Conservation (phyloP, 1,284 basidiomycete species). For the Pyrrhoderma lamaoense region DNA sequence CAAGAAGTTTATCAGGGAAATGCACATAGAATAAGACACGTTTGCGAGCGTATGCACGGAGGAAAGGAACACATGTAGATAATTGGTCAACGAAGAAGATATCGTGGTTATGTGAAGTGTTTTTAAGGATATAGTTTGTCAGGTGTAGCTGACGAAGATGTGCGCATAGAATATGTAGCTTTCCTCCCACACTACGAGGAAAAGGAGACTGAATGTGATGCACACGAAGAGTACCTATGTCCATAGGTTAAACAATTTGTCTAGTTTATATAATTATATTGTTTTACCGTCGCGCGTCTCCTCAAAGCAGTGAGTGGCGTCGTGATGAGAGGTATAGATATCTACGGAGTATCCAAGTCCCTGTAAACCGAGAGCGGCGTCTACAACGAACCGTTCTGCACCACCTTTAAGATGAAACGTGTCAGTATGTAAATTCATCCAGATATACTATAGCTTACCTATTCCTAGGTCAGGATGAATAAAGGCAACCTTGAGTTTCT, state of each 20-base stretch:
- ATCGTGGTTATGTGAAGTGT: constrained; percentile 52
- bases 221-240: constrained; percentile 75
- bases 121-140: constrained; percentile 49
- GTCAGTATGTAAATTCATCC: constrained; percentile 11
- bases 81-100: constrained; percentile 95
- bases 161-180: constrained; percentile 84
- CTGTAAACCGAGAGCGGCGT: constrained; percentile 87
- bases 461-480: constrained; percentile 95
- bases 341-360: constrained; percentile 81
- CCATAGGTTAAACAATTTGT: constrained; percentile 7
- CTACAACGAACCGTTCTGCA: constrained; percentile 93
- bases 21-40: constrained; percentile 96
- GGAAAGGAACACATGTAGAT: constrained; percentile 82
- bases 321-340: constrained; percentile 92
- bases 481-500: constrained; percentile 56
- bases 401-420: constrained; percentile 53
- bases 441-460: constrained; percentile 41
- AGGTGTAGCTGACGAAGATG: constrained; percentile 87
- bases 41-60: constrained; percentile 60
- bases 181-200: constrained; percentile 70
- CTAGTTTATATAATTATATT: neutral
- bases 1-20: constrained; percentile 92
- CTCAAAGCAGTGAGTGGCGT: constrained; percentile 78
- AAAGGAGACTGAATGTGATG: constrained; percentile 70
- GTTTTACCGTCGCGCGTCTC: constrained; percentile 79